Percentiles rank a stretch among this genome's conserved stretches.
phyloP scores from a whole-genome alignment of 371 early-diverging fungal genomes.

The Mortierella sp. region DNA sequence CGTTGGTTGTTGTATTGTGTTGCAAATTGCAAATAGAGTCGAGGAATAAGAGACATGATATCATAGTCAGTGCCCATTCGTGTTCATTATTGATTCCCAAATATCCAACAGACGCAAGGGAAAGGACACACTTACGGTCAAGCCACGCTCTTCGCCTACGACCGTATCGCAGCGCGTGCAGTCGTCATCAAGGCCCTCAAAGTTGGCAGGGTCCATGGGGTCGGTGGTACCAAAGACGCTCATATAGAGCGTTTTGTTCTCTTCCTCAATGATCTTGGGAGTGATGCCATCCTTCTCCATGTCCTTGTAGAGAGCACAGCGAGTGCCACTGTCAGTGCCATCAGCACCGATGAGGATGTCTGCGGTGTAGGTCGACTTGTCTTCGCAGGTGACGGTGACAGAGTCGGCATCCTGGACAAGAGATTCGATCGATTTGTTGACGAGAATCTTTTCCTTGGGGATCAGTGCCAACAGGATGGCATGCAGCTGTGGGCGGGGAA shows the following conservation, averaged over 20 bases:
- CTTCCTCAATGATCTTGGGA: slow-evolving; percentile 31
- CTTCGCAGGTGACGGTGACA: slow-evolving; percentile 36
- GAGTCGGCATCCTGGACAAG: slow-evolving; percentile 26
- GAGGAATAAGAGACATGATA: neutral
- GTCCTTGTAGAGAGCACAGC: slow-evolving; percentile 22
- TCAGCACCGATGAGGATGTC: slow-evolving; percentile 54
- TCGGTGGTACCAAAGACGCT: slow-evolving; percentile 41
- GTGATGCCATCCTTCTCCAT: slow-evolving; percentile 30
- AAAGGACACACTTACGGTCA: slow-evolving; percentile 21
- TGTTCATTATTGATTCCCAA: neutral
- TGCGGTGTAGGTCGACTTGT: slow-evolving; percentile 31
- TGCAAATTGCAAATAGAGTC: neutral
- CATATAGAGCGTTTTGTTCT: slow-evolving; percentile 29
- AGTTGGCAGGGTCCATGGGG: slow-evolving; percentile 34
- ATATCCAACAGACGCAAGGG: neutral
- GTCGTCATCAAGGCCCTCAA: slow-evolving; percentile 31
- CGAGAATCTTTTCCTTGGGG: slow-evolving; percentile 30
- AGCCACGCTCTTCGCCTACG: slow-evolving; percentile 30
- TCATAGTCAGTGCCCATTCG: neutral
- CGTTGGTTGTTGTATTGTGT: neutral
- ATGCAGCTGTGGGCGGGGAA: slow-evolving; percentile 34
- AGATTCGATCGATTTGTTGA: slow-evolving; percentile 29
- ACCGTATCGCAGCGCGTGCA: slow-evolving; percentile 34
- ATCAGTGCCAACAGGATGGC: slow-evolving; percentile 32
- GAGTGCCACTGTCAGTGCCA: slow-evolving; percentile 30